Percentiles rank a stretch among this genome's conserved stretches.
These are phyloP conservation scores for Xylaria grammica DNA, from an alignment of 495 filamentous ascomycete genomes.

Conservation along the genomic window DNA sequence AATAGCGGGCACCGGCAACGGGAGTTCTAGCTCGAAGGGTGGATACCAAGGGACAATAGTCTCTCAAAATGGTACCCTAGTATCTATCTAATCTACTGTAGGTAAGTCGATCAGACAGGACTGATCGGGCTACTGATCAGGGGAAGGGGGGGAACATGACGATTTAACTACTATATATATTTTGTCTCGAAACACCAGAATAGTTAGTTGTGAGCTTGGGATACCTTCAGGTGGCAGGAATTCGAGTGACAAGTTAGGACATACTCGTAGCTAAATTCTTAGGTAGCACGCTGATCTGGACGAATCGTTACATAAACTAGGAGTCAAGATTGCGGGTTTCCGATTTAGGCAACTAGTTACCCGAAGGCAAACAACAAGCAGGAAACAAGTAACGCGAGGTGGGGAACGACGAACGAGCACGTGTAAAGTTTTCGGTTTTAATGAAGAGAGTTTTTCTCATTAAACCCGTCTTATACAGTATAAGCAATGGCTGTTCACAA, in stretches of 20 bases:
- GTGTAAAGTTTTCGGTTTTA: neutral
- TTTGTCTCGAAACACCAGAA: no score
- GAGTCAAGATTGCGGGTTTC: neutral
- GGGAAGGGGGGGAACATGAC: no score
- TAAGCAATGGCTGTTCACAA: no score
- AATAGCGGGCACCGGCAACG: neutral
- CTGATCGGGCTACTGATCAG: no score
- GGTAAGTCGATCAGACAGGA: constrained; percentile 4
- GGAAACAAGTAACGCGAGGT: neutral
- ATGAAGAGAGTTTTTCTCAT: neutral
- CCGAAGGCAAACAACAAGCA: neutral
- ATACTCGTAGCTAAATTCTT: no score
- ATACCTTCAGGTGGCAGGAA: neutral
- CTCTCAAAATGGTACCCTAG: no score
- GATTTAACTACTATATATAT: no score
- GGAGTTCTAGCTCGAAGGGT: constrained; percentile 4
- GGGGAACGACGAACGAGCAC: neutral
- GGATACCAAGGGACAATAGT: no score
- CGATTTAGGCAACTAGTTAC: constrained; percentile 9
- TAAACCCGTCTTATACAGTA: no score
- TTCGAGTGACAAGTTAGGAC: neutral
- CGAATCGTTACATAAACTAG: neutral
- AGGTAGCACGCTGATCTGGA: no score
- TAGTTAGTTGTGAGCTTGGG: no score
- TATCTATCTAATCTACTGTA: no score